These are phyloP conservation scores for Trypanosoma melophagium DNA, from an alignment of 208 protist genomes.

Conservation along the genomic window DNA sequence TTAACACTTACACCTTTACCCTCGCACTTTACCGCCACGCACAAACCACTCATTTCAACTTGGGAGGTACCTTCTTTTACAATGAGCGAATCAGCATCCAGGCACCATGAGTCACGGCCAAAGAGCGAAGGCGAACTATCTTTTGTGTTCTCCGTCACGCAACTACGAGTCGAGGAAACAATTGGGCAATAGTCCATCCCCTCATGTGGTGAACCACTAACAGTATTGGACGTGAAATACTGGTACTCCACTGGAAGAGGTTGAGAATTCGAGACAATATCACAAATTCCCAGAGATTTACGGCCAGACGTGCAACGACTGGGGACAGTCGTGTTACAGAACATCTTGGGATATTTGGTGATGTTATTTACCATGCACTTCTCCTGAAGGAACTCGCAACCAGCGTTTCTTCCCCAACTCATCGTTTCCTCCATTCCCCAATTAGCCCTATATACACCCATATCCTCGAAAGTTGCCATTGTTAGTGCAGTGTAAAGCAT, in stretches of 20 bases:
- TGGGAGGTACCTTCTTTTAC: neutral
- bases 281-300: neutral
- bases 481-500: conserved; percentile 27
- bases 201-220: neutral
- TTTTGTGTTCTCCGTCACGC: neutral
- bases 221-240: neutral
- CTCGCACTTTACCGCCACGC: neutral
- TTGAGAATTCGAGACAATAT: neutral
- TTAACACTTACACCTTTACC: neutral
- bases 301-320: neutral
- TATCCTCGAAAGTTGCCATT: conserved; percentile 26
- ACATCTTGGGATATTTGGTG: conserved; percentile 28
- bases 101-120: conserved; percentile 3
- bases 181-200: neutral
- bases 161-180: conserved; percentile 4
- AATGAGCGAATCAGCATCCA: conserved; percentile 4
- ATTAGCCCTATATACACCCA: conserved; percentile 28
- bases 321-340: conserved; percentile 17
- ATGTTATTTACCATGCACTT: conserved; percentile 21
- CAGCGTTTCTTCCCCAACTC: conserved; percentile 25
- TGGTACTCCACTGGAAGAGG: neutral
- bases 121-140: neutral
- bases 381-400: conserved; percentile 22
- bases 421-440: conserved; percentile 29
- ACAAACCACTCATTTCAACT: neutral